Evolutionary conservation across 345 rosid species (phyloP), one percentile per base, ranked within the genome.

Genomic region (Durio zibethinus): DNA sequence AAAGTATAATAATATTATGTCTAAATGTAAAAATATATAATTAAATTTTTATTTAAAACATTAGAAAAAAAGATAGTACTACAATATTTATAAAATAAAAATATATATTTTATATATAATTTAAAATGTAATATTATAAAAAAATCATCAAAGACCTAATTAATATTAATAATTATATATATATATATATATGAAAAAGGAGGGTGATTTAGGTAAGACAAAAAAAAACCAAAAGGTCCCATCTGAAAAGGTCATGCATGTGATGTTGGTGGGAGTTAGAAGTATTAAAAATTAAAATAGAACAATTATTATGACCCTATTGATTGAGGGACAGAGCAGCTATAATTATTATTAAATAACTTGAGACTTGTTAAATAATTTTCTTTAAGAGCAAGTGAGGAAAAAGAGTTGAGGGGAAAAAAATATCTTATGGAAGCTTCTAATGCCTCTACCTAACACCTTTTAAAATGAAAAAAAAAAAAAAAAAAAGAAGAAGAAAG

Each of bases 361-460:
- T 16, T 16, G 54, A 75, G 31, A 63, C 73, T 76, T 80, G 45
- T 52, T 65, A 62, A 45, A 35, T 57, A 43, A 65, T 60, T 78
- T 80, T 68, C 71, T 67, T 77, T 52, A 31, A 31, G 10, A 53
- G 59, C 31, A 60, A 74, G 79, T 52, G 76, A 81, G 36, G 62
- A n/a, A 16, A 15, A 47, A 4, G 21, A 4, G 18, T 27, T 7
- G 21, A 48, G 16, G 4, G 15, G 8, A 25, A 54, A 1, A 60
- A 27, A 77, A 73, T 77, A 65, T 79, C 85, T 48, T 10, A 73
- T 76, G 86, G 88, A 86, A 88, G 85, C 83, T 86, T 88, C 89
- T 69, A 80, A 80, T 77, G 84, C 64, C 82, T 69, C 83, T 68
- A 88, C 91, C 91, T 84, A 88, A 82, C 91, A 52, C 87, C 82